Conservation (phyloP, 495 filamentous ascomycete species). For the Chaetomium tenue region DNA sequence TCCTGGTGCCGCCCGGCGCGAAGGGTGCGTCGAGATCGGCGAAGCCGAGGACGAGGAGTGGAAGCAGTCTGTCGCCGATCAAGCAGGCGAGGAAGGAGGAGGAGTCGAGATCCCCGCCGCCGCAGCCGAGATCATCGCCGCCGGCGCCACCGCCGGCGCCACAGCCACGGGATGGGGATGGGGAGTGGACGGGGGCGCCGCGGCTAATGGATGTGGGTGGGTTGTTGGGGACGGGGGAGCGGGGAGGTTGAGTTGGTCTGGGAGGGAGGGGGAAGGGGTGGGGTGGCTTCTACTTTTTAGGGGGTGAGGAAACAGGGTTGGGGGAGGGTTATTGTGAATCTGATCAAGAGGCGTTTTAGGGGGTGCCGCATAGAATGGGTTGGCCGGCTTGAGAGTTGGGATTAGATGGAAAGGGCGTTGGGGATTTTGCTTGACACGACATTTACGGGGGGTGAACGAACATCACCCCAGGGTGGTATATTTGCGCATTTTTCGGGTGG, state of each 20-base stretch:
- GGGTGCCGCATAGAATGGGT: not conserved
- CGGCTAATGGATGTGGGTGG: constrained; percentile 52
- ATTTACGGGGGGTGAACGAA: not conserved
- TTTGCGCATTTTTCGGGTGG: no score
- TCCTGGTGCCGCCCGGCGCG: constrained; percentile 40
- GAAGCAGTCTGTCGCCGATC: constrained; percentile 37
- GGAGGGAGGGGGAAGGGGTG: not conserved
- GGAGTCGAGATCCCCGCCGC: not conserved
- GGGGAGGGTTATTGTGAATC: not conserved
- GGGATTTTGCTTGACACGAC: not conserved
- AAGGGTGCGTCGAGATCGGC: constrained; percentile 23
- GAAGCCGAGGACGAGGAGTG: constrained; percentile 5
- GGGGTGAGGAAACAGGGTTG: not conserved
- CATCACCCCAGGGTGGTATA: no score
- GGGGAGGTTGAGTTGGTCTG: not conserved
- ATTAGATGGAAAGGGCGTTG: constrained; percentile 5
- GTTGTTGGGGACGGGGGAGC: constrained; percentile 34
- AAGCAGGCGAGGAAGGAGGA: constrained; percentile 33
- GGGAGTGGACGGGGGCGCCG: no score
- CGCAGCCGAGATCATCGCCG: not conserved
- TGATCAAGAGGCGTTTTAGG: not conserved
- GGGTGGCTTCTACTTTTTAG: not conserved
- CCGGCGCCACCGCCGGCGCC: not conserved
- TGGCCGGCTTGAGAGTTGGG: not conserved
- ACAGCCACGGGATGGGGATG: no score